Evolutionary conservation across 2,329 filamentous ascomycete species (phyloP), one percentile per base, ranked within the genome.

Genomic region (Didymella pinodella): DNA sequence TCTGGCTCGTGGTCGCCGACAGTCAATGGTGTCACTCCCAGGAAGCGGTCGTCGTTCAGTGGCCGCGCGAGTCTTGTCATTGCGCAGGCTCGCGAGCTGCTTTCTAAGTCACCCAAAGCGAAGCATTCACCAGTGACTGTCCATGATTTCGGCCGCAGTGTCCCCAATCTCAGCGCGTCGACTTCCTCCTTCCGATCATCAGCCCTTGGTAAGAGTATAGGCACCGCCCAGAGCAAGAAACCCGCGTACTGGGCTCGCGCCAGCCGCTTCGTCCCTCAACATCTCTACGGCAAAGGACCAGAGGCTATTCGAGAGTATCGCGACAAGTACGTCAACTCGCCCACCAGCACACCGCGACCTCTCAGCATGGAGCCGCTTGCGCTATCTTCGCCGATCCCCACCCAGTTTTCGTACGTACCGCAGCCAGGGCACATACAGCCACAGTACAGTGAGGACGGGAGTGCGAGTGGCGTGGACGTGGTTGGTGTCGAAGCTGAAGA

Each of bases 221-320:
- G 62, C 31, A 44, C 61, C 18, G 16, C 32, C 7, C 55, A 57
- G 7, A 54, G 56, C 32, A 53, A 67, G 31, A 63, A 63, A 7
- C 69, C 74, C 11, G 72, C 74, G 20, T 77, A 75, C 55, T 72
- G 70, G 65, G 55, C 40, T 26, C 75, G 75, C 8, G 53, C 61
- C 10, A 72, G 67, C 47, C 71, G 72, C n/a, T 77, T 77, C 26
- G 74, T 77, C 1, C 74, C 74, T 7, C 63, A 66, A 11, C 70
- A 77, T 45, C 65, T 75, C 7, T 77, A 77, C 34, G 75, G 75
- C 7, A 68, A 75, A 48, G 73, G 74, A 4, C 54, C 65, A 0
- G 71, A 74, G 18, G 74, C 73, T 0, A 63, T 75, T n/a, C 65
- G 62, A 5, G 68, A 69, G 2, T 75, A 72, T 32, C 64, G 67